Evolutionary conservation across 805 yeast genomes (phyloP), one percentile per base, ranked within the genome.

Genomic region (Ogataea pini): DNA sequence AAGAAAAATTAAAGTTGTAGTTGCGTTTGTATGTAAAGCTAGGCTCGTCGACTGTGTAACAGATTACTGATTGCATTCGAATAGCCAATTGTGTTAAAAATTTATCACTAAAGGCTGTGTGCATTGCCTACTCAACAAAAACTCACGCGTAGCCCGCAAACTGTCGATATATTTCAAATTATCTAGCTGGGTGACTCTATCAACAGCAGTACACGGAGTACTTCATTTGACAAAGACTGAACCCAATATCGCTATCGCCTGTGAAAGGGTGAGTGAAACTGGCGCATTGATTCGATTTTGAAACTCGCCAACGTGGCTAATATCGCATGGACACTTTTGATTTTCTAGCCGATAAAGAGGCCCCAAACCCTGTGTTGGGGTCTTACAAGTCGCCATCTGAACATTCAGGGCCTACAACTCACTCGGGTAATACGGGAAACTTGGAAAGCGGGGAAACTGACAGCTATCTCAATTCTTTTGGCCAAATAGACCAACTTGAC

Each of bases 241-340:
- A 6, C 25, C 25, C 5, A 22, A 22, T n/a, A n/a, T n/a, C n/a
- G n/a, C n/a, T n/a, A n/a, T n/a, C n/a, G n/a, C n/a, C n/a, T n/a
- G n/a, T n/a, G n/a, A n/a, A n/a, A n/a, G n/a, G n/a, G n/a, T n/a
- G n/a, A n/a, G n/a, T n/a, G n/a, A n/a, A n/a, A n/a, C n/a, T n/a
- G n/a, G n/a, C n/a, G n/a, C n/a, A n/a, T n/a, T n/a, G n/a, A n/a
- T n/a, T n/a, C n/a, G n/a, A n/a, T n/a, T 12, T 14, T n/a, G 18
- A 31, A 31, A n/a, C 3, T 14, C 16, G 40, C 39, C 44, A 48
- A 45, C 39, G 17, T 14, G 34, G 18, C 18, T 31, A 17, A 17
- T 34, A 17, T 20, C 43, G 20, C 44, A 56, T 51, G 61, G 56
- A 53, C 32, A 44, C 36, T 19, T 57, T 54, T 42, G 56, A 50